phyloP scores from a whole-genome alignment of 371 early-diverging fungal genomes.

The Massospora cicadina region DNA sequence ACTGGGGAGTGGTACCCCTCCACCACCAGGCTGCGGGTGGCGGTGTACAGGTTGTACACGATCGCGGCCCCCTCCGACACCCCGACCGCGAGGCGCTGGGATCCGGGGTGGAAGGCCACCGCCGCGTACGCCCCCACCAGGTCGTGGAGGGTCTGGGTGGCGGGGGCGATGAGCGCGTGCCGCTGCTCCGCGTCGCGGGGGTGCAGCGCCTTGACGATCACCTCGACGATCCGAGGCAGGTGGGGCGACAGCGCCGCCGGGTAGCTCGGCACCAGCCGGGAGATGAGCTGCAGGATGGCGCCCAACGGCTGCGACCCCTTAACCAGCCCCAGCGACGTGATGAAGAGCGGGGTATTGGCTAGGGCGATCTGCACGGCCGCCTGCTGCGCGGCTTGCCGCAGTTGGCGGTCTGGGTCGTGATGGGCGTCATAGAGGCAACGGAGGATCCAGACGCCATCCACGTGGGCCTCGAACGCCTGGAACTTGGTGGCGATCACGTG shows the following conservation, averaged over 20 bases:
- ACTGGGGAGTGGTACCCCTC: conserved; percentile 53
- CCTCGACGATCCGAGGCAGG: conserved; percentile 46
- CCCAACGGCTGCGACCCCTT: conserved; percentile 36
- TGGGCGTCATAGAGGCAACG: conserved; percentile 5
- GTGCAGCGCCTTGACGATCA: conserved; percentile 67
- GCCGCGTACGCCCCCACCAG: conserved; percentile 58
- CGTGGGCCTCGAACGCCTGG: neutral
- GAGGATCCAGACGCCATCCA: neutral
- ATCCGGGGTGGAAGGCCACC: conserved; percentile 51
- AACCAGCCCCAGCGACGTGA: conserved; percentile 27
- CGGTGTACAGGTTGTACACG: conserved; percentile 70
- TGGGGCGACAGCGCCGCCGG: conserved; percentile 40
- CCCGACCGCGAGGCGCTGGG: conserved; percentile 67
- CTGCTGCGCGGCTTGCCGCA: conserved; percentile 12
- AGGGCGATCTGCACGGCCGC: conserved; percentile 57
- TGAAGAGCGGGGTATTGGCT: conserved; percentile 44
- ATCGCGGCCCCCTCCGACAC: conserved; percentile 55
- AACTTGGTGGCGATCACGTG: neutral
- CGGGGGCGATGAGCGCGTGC: conserved; percentile 44
- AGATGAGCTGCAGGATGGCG: conserved; percentile 45
- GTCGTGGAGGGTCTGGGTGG: conserved; percentile 54
- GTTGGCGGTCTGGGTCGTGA: conserved; percentile 10
- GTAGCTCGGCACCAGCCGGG: conserved; percentile 54
- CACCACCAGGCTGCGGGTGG: conserved; percentile 53
- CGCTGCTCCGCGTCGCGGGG: conserved; percentile 49